phyloP scores from a whole-genome alignment of 2,329 filamentous ascomycete genomes.

The Scedosporium apiospermum region DNA sequence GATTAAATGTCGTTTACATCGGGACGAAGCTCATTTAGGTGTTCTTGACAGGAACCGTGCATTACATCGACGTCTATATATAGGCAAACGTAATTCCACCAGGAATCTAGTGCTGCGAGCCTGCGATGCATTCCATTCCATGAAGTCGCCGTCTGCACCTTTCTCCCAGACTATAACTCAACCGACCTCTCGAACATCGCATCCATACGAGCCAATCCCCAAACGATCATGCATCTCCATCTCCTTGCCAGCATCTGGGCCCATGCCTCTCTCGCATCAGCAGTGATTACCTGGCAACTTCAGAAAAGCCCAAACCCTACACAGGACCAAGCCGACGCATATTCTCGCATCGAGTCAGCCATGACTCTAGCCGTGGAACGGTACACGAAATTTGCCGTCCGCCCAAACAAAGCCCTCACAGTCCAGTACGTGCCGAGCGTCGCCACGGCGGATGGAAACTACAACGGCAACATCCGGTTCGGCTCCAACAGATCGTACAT shows the following conservation, averaged over 20 bases:
- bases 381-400: conserved; percentile 22
- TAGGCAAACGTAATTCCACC: too few relatives aligned
- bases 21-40: too few relatives aligned
- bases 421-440: conserved; percentile 33
- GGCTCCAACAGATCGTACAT: conserved; percentile 34
- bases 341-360: conserved; percentile 29
- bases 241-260: conserved; percentile 17
- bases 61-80: too few relatives aligned
- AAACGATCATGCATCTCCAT: conserved; percentile 23
- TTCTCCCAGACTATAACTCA: too few relatives aligned
- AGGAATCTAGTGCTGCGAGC: too few relatives aligned
- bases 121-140: too few relatives aligned
- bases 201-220: not conserved
- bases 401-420: conserved; percentile 26
- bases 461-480: conserved; percentile 36
- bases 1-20: too few relatives aligned
- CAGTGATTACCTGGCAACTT: conserved; percentile 27
- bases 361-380: conserved; percentile 30
- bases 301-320: conserved; percentile 28
- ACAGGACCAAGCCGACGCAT: conserved; percentile 31
- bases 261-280: conserved; percentile 23
- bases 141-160: too few relatives aligned
- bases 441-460: conserved; percentile 34
- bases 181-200: too few relatives aligned
- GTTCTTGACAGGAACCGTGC: too few relatives aligned